Evolutionary conservation across 2,329 filamentous ascomycete genomes (phyloP).

Genomic region (Monilinia fructicola): DNA sequence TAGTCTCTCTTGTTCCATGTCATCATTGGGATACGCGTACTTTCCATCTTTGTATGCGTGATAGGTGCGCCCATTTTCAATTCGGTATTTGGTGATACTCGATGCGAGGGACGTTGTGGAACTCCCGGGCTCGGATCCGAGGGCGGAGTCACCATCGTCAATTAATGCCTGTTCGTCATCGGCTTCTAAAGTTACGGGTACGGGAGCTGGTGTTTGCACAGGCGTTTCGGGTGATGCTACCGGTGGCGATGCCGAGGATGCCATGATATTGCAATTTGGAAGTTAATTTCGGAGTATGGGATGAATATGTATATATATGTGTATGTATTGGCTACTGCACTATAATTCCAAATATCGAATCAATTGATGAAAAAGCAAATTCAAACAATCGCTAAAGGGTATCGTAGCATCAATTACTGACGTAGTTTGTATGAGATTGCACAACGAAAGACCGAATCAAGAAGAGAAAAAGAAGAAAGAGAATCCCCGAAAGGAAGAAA

Average conservation of each 20-base stretch:
- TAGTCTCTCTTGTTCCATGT: constrained; percentile 55
- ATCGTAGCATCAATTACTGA: not conserved
- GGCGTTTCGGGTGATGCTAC: not conserved
- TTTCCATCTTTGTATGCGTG: constrained; percentile 38
- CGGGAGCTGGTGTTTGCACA: not conserved
- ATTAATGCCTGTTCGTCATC: constrained; percentile 1
- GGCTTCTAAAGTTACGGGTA: constrained; percentile 15
- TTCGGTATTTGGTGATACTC: constrained; percentile 42
- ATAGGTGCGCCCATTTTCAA: constrained; percentile 45
- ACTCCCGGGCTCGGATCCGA: constrained; percentile 16
- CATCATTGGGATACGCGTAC: constrained; percentile 54
- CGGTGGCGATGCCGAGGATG: not conserved
- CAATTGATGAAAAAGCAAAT: not conserved
- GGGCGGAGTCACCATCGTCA: constrained; percentile 11
- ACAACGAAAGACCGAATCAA: not conserved
- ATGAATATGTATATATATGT: not conserved
- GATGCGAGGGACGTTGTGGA: constrained; percentile 33
- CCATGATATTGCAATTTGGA: constrained; percentile 6
- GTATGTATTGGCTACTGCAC: not conserved
- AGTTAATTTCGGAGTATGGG: not conserved
- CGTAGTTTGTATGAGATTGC: not conserved
- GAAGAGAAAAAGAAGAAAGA: not conserved
- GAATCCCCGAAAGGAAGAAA: not conserved
- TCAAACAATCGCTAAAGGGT: not conserved
- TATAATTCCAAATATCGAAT: not conserved